These are phyloP conservation scores for Trichoderma sp. DNA, from an alignment of 2,329 filamentous ascomycete genomes.

Conservation along the genomic window DNA sequence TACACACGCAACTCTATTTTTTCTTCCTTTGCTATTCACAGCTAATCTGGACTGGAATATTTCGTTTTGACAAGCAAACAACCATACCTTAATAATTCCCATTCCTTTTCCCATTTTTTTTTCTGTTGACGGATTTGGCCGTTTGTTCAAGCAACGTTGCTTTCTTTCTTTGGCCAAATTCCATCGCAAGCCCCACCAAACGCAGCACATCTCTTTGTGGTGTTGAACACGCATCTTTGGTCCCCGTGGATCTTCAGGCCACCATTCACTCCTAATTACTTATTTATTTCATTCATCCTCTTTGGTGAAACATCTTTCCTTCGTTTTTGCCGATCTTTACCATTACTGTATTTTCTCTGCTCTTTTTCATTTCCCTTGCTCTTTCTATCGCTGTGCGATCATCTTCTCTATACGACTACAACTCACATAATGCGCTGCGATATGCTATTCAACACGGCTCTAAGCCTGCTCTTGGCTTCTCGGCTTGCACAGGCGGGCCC, in stretches of 20 bases:
- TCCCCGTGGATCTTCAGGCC: background rate
- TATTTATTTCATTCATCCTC: background rate
- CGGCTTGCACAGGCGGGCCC: conserved; percentile 41
- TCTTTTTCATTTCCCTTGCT: background rate
- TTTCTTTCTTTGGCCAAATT: background rate
- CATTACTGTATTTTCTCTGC: background rate
- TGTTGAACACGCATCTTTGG: conserved; percentile 14
- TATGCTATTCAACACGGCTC: conserved; percentile 29
- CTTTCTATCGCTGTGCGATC: conserved; percentile 1
- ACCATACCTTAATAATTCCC: background rate
- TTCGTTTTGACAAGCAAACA: background rate
- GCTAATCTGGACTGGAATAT: background rate
- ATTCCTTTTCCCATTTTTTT: background rate
- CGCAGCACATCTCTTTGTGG: conserved; percentile 11
- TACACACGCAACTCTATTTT: conserved; percentile 3
- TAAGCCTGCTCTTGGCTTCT: conserved; percentile 35
- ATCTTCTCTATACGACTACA: background rate
- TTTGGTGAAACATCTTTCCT: background rate
- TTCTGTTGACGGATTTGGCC: background rate
- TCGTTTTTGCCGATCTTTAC: conserved; percentile 4
- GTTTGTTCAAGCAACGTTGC: background rate
- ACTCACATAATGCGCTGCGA: conserved; percentile 31
- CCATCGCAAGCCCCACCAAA: background rate
- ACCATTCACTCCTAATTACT: conserved; percentile 6
- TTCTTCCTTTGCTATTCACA: conserved; percentile 2